Conservation (phyloP, 805 yeast species). For the Metschnikowia chrysomelidarum region DNA sequence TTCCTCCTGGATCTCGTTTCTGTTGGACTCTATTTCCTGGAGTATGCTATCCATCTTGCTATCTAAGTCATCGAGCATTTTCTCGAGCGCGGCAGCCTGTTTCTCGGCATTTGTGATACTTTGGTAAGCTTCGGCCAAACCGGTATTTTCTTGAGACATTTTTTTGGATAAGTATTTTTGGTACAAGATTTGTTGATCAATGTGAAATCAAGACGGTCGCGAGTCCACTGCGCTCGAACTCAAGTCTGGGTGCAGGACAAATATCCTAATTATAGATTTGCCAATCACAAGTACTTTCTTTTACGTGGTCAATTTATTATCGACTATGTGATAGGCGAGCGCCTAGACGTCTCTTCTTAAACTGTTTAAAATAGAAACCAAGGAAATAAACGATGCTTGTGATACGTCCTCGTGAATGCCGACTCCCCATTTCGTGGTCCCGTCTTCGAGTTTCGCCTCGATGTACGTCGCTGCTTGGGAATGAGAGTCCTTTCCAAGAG, state of each 20-base stretch:
- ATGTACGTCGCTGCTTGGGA: conserved; percentile 78
- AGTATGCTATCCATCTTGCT: conserved; percentile 58
- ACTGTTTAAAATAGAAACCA: conserved; percentile 61
- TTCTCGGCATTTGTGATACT: conserved; percentile 66
- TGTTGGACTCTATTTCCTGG: conserved; percentile 42
- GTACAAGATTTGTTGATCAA: no score
- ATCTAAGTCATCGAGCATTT: conserved; percentile 63
- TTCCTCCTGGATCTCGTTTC: conserved; percentile 5
- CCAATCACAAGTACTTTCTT: no score
- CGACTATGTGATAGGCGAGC: no score
- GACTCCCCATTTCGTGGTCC: conserved; percentile 71
- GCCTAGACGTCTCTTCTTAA: conserved; percentile 25
- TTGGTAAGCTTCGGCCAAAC: conserved; percentile 55
- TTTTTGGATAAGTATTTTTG: no score
- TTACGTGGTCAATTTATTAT: no score
- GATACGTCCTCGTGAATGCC: conserved; percentile 90
- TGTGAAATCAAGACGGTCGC: no score
- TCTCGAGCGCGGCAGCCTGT: conserved; percentile 60
- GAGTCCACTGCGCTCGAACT: no score
- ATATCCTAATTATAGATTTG: no score
- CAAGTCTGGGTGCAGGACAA: no score
- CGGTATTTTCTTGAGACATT: conserved; percentile 35
- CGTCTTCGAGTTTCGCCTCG: conserved; percentile 23
- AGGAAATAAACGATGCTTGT: conserved; percentile 73
- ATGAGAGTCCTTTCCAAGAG: conserved; percentile 69